Base-by-base conservation (phyloP, 495 filamentous ascomycete genomes). In the Neurospora tetraspora region DNA sequence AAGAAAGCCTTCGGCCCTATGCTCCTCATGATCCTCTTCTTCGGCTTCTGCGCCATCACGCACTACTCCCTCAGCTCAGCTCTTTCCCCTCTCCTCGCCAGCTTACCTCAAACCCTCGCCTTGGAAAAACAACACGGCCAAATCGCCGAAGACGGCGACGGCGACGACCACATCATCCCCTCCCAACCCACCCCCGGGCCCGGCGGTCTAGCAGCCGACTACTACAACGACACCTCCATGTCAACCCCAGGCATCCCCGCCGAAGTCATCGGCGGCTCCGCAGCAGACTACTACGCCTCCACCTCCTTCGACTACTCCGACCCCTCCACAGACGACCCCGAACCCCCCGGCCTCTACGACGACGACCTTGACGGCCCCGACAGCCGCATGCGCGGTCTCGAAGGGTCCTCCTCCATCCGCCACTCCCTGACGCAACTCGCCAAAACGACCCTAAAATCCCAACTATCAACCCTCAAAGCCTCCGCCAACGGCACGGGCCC, bases 41-140 rank as follows among this genome's bases (percentile, higher is more conserved):
- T 96, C 69, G 78, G 94, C 78, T 88, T 91, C 77, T 89, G 90
- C 3, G 81, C 89, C 39, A 85, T 98, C 23, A 94, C 93, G 81
- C 94, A 98, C 76, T 70, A 94, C 45, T 89, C 91, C 3, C 87
- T 99, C 72, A 92, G 92, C 83, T 79, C 82, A 36, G 93, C 96
- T 37, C 82, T 98, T 61, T 84, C 88, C 12, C 95, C 94, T 0
- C 85, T 93, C 1, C 86, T 94, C 72, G 85, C 89, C 75, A 94
- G 90, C 77, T 86, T 94, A 4, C 91, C 90, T 20, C 86, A 81
- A 45, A 86, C 81, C 14, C 84, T 84, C 6, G 84, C 85, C 12
- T 76, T 83, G 4, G 86, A 79, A 38, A 75, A 85, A 69, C 90
- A 92, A 74, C 87, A 91, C 69, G 81, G 79, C 27, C 78, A 75